A percentile compares a stretch with the other conserved stretches of the same genome.
Conservation (phyloP, 139 green algal species). For the Auxenochlorella protothecoides region DNA sequence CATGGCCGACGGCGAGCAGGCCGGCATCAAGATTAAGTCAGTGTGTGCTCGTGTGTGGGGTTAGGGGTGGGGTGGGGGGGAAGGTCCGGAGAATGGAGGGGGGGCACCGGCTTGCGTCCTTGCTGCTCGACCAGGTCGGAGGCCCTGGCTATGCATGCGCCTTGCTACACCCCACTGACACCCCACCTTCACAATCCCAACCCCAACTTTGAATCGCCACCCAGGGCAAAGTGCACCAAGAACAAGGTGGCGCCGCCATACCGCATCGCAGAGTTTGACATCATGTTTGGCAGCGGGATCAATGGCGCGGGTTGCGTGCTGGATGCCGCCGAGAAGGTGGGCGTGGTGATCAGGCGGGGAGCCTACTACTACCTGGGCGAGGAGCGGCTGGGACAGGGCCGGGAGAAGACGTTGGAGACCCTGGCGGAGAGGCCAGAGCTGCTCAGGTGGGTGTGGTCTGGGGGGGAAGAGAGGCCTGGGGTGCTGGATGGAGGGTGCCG, state of each 20-base stretch:
- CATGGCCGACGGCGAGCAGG: conserved; percentile 25
- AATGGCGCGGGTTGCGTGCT: conserved; percentile 53
- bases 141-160: no score
- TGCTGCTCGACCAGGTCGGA: no score
- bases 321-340: conserved; percentile 65
- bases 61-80: background rate
- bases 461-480: no score
- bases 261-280: conserved; percentile 79
- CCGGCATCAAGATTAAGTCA: conserved; percentile 61
- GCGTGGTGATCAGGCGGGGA: conserved; percentile 51
- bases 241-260: conserved; percentile 84
- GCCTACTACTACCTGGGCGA: conserved; percentile 57
- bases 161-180: no score
- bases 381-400: conserved; percentile 41
- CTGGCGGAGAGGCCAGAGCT: conserved; percentile 20
- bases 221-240: conserved; percentile 49
- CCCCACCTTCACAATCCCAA: no score
- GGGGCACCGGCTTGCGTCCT: no score
- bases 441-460: no score
- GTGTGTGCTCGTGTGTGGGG: background rate
- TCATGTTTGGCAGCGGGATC: conserved; percentile 66
- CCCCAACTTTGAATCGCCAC: no score
- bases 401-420: conserved; percentile 45
- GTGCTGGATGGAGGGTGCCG: background rate
- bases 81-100: no score